Percentiles rank a stretch among this genome's conserved stretches.
Conservation (phyloP, 306 rosid genomes). For the Glycine tomentella region DNA sequence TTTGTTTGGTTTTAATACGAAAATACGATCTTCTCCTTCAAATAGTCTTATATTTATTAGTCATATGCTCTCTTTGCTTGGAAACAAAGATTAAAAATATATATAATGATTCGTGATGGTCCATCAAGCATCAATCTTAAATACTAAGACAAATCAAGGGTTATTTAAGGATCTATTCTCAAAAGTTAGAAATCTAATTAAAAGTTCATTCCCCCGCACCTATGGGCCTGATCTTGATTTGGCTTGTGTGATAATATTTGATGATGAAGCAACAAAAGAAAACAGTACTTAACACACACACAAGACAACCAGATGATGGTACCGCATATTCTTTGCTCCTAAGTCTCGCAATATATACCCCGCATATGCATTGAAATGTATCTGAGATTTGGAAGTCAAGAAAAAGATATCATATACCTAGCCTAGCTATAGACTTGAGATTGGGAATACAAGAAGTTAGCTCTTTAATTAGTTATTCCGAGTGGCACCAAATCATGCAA, state of each 20-base stretch:
- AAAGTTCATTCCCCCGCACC: slow-evolving; percentile 16
- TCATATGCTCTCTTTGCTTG: slow-evolving; percentile 42
- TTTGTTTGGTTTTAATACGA: not conserved
- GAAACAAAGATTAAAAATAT: slow-evolving; percentile 49
- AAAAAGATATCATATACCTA: slow-evolving; percentile 33
- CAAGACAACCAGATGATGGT: slow-evolving; percentile 33
- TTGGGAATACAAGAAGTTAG: slow-evolving; percentile 38
- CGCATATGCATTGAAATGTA: slow-evolving; percentile 24
- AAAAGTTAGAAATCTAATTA: slow-evolving; percentile 29
- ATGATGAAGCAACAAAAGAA: slow-evolving; percentile 14
- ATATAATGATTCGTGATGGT: slow-evolving; percentile 37
- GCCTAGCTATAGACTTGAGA: not conserved
- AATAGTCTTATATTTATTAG: not conserved
- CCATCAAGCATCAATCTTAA: slow-evolving; percentile 37
- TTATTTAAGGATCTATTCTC: not conserved
- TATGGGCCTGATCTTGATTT: not conserved
- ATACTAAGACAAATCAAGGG: slow-evolving; percentile 28
- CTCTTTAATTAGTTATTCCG: slow-evolving; percentile 32
- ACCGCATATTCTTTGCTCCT: slow-evolving; percentile 58
- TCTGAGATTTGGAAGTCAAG: slow-evolving; percentile 69
- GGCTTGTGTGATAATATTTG: slow-evolving; percentile 38
- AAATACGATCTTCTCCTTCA: slow-evolving; percentile 18
- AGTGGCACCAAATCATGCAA: slow-evolving; percentile 35
- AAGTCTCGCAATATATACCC: slow-evolving; percentile 59
- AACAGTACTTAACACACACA: not conserved